phyloP scores from a whole-genome alignment of 1,284 basidiomycete species.

The Puccinia novopanici region DNA sequence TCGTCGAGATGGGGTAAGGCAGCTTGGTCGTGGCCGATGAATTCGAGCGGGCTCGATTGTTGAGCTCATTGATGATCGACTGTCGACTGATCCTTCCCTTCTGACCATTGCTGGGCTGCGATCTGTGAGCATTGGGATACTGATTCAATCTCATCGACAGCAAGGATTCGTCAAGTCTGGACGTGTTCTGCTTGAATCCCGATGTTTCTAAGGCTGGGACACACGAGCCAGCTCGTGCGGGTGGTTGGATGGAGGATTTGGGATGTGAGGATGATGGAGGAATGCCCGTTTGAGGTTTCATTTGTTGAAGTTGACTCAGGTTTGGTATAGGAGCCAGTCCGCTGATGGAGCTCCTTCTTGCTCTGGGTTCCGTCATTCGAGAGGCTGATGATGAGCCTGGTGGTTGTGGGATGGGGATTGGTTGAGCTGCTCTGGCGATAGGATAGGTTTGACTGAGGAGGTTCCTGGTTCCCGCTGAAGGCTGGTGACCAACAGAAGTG shows the following conservation, averaged over 20 bases:
- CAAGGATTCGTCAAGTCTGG: conserved; percentile 4
- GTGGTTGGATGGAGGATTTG: neutral
- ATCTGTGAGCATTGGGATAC: neutral
- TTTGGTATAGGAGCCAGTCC: neutral
- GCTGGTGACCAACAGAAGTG: neutral
- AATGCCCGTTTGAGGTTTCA: neutral
- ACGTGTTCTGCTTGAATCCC: neutral
- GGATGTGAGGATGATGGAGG: neutral
- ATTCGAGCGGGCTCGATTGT: neutral
- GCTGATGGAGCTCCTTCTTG: conserved; percentile 4
- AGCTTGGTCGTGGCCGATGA: neutral
- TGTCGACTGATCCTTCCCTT: neutral
- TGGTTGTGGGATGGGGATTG: neutral
- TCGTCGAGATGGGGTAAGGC: neutral
- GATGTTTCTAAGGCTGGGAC: neutral
- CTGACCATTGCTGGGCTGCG: neutral
- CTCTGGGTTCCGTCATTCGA: neutral
- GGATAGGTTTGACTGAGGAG: neutral
- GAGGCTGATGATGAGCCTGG: neutral
- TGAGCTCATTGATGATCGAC: neutral
- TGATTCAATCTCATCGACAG: neutral
- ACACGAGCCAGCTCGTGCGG: neutral
- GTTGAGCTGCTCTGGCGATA: neutral
- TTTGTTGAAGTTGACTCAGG: neutral
- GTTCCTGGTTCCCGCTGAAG: neutral